Percentiles rank a stretch among this genome's conserved stretches.
Conservation (phyloP, 768 basidiomycete species). For the Serendipita sp. region DNA sequence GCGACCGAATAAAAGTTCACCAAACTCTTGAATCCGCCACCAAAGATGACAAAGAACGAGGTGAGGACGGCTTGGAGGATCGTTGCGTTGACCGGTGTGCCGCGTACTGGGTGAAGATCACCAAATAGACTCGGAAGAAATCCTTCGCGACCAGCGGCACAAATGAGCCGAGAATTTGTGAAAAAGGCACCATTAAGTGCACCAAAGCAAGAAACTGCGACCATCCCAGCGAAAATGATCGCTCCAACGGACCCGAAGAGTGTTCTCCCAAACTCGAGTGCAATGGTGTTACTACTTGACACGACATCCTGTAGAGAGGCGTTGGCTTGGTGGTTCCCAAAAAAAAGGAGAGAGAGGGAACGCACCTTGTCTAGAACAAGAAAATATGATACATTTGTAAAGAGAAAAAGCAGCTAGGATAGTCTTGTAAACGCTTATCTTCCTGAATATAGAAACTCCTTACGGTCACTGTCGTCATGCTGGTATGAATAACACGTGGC, state of each 20-base stretch:
- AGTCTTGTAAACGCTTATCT: neutral
- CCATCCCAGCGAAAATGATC: slow-evolving; percentile 72
- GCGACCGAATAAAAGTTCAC: slow-evolving; percentile 84
- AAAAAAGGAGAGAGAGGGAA: neutral
- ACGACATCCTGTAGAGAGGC: slow-evolving; percentile 33
- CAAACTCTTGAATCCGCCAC: slow-evolving; percentile 75
- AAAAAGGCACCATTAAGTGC: slow-evolving; percentile 75
- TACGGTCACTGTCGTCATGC: slow-evolving; percentile 70
- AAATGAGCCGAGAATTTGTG: slow-evolving; percentile 71
- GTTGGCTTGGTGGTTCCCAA: neutral
- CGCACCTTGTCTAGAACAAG: slow-evolving; percentile 72
- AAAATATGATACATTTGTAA: slow-evolving; percentile 82
- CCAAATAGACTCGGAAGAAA: slow-evolving; percentile 79
- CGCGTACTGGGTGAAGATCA: slow-evolving; percentile 48
- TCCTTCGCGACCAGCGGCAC: slow-evolving; percentile 72
- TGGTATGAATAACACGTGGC: slow-evolving; percentile 75
- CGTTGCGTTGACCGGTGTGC: slow-evolving; percentile 81
- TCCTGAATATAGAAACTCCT: slow-evolving; percentile 15
- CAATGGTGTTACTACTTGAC: slow-evolving; percentile 68
- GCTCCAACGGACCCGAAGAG: slow-evolving; percentile 81
- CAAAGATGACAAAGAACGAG: slow-evolving; percentile 60
- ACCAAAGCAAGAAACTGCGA: slow-evolving; percentile 89
- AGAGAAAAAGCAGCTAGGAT: slow-evolving; percentile 50
- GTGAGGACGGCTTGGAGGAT: slow-evolving; percentile 62
- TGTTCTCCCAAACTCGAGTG: slow-evolving; percentile 79